Base-by-base conservation (phyloP, 768 basidiomycete species). In the Albatrellus ellisii region DNA sequence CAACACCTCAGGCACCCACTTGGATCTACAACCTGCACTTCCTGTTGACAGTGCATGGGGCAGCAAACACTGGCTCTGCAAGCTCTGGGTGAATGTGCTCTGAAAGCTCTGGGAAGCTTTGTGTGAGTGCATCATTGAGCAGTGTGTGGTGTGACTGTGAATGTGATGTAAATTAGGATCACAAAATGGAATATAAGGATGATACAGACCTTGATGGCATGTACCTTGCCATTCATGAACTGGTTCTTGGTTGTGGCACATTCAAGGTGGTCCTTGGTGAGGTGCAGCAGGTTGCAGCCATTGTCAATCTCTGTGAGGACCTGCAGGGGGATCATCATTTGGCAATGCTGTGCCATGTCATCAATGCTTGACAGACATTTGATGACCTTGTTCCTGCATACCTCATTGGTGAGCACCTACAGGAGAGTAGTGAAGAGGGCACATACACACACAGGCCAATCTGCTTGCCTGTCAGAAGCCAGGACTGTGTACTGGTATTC, bases 191-290 rank as follows among this genome's bases (percentile, higher is more conserved):
- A n/a, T n/a, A n/a, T n/a, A n/a, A n/a, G n/a, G n/a, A n/a, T 28
- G n/a, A 43, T n/a, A 51, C 73, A 52, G 48, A 85, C 84, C 42
- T 76, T 71, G 21, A 90, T 71, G 1, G 85, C 87, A 34, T 71
- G 68, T 28, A 90, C 83, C 55, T 89, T 88, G 22, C 83, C 86
- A 53, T 89, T 86, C 80, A 87, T 85, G 49, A 87, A 89, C 54
- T 88, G 87, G 55, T 90, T 90, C 62, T 90, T 87, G 2, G 83
- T 82, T 22, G 87, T 84, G 0, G 84, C 75, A 41, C 85, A 70
- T 61, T 90, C 87, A 11, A 90, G 59, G 39, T 82, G 69, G 44
- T 88, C 85, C 48, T 75, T 73, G 14, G 87, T 87, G 39, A 87
- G 65, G 54, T 78, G 76, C 77, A 84, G 78, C 4, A 85, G 87